Evolutionary conservation across 2,329 filamentous ascomycete genomes (phyloP).

Genomic region (Arthrobotrys megalospora): DNA sequence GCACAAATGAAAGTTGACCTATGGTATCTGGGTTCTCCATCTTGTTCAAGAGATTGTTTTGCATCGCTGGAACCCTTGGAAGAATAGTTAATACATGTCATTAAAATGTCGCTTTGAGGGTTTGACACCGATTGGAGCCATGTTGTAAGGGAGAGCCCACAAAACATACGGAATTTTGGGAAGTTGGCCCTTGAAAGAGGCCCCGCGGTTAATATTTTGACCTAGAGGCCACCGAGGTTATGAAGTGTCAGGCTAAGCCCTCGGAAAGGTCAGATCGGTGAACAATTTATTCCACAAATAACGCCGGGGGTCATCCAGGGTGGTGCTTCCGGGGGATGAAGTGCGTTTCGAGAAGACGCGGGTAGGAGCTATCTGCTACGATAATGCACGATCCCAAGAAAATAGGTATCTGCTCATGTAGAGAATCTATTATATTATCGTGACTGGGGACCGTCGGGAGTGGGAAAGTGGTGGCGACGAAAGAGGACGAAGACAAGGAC

Average conservation of each 20-base stretch:
- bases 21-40: constrained; percentile 61
- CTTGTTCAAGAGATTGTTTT: constrained; percentile 29
- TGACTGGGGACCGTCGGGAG: background rate
- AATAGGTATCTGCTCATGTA: background rate
- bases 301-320: constrained; percentile 1
- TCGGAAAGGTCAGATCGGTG: constrained; percentile 7
- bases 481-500: background rate
- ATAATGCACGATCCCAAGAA: background rate
- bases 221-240: background rate
- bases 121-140: background rate
- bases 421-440: background rate
- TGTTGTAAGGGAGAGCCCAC: background rate
- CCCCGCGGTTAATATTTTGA: constrained; percentile 7
- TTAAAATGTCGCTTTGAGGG: background rate
- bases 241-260: background rate
- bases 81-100: background rate
- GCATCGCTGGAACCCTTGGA: constrained; percentile 28
- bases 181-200: background rate
- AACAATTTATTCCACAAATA: constrained; percentile 34
- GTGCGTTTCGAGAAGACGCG: constrained; percentile 1
- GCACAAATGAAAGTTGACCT: constrained; percentile 65
- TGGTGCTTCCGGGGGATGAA: background rate
- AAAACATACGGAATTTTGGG: constrained; percentile 12
- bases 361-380: background rate
- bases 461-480: background rate